These are phyloP conservation scores for Boeremia exigua DNA, from an alignment of 2,329 filamentous ascomycete species.

Conservation along the genomic window DNA sequence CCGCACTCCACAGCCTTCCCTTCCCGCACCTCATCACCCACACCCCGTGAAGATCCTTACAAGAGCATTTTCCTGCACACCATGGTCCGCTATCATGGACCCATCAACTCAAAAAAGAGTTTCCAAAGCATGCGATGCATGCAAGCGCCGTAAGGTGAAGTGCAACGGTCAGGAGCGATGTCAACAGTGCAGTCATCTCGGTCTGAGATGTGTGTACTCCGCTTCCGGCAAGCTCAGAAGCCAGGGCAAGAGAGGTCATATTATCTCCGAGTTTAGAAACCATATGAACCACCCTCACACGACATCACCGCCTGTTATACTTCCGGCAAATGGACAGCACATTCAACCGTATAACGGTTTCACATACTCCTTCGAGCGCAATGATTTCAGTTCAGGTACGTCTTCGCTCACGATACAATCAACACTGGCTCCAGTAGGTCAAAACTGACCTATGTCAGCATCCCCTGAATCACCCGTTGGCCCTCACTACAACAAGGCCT, in stretches of 20 bases:
- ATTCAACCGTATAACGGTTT: slow-evolving; percentile 16
- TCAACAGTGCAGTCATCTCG: slow-evolving; percentile 48
- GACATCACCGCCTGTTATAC: slow-evolving; percentile 33
- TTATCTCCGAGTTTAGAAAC: slow-evolving; percentile 52
- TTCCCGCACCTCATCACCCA: slow-evolving; percentile 16
- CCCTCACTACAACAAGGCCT: slow-evolving; percentile 33
- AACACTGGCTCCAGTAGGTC: no score
- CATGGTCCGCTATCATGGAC: slow-evolving; percentile 36
- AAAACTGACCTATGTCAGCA: slow-evolving; percentile 8
- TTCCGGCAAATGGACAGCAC: slow-evolving; percentile 27
- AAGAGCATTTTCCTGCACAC: slow-evolving; percentile 18
- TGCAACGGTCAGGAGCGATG: slow-evolving; percentile 56
- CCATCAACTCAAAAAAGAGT: slow-evolving; percentile 38
- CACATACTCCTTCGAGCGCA: slow-evolving; percentile 23
- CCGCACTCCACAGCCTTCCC: slow-evolving; percentile 17
- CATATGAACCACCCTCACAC: slow-evolving; percentile 29
- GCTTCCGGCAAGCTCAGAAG: slow-evolving; percentile 47
- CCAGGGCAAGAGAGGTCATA: slow-evolving; percentile 47
- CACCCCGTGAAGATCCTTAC: slow-evolving; percentile 11
- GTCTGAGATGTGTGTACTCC: slow-evolving; percentile 55
- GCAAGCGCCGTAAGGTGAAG: slow-evolving; percentile 55
- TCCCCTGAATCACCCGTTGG: slow-evolving; percentile 26
- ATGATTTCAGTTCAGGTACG: slow-evolving; percentile 29
- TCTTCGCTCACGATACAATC: background rate
- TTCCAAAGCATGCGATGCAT: slow-evolving; percentile 55